Conservation (phyloP, 805 yeast genomes). For the Candida ovalis region DNA sequence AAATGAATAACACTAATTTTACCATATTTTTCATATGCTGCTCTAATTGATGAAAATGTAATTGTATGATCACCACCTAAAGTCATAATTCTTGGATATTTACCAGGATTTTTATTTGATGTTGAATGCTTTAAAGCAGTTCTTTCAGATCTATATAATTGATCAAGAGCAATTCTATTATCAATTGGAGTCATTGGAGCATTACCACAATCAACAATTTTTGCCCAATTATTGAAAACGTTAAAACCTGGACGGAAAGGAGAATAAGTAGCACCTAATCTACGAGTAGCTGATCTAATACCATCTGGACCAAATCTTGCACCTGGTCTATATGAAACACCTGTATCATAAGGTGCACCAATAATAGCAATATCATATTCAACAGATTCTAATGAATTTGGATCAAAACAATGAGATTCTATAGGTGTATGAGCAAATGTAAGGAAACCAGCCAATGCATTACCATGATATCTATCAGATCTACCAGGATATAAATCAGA, state of each 20-base stretch:
- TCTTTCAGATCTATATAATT: conserved; percentile 47
- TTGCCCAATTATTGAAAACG: conserved; percentile 34
- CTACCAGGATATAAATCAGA: conserved; percentile 19
- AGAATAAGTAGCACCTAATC: conserved; percentile 37
- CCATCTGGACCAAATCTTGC: conserved; percentile 55
- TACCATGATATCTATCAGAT: conserved; percentile 21
- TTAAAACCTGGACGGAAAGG: conserved; percentile 32
- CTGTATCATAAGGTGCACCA: conserved; percentile 57
- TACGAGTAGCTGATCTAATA: conserved; percentile 41
- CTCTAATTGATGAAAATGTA: conserved; percentile 46
- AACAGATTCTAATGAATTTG: conserved; percentile 4
- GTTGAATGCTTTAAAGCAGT: conserved; percentile 37
- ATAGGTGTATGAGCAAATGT: conserved; percentile 18
- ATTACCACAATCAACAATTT: conserved; percentile 52
- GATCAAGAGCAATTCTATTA: conserved; percentile 50
- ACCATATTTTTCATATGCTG: conserved; percentile 48
- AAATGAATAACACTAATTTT: conserved; percentile 54
- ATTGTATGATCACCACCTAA: conserved; percentile 63
- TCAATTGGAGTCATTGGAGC: conserved; percentile 55
- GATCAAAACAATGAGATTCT: conserved; percentile 16
- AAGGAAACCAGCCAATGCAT: conserved; percentile 16
- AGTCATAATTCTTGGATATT: conserved; percentile 41
- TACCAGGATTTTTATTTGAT: conserved; percentile 18
- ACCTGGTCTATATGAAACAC: conserved; percentile 50
- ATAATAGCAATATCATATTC: conserved; percentile 47